phyloP scores from a whole-genome alignment of 2,329 filamentous ascomycete genomes.

The Colletotrichum tofieldiae region DNA sequence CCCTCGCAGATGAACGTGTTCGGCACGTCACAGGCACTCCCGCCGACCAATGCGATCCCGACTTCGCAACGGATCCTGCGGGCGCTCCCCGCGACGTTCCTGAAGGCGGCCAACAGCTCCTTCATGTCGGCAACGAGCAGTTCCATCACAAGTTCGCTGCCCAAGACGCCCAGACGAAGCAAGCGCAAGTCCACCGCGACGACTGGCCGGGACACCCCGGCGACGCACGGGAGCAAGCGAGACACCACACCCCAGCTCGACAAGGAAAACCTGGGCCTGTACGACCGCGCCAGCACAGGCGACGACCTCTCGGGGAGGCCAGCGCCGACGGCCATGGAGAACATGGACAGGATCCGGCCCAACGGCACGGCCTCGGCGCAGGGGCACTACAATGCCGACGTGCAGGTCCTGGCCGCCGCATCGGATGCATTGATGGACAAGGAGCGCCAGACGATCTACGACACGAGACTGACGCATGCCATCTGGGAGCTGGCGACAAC shows the following conservation, averaged over 20 bases:
- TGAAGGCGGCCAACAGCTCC: conserved; percentile 95
- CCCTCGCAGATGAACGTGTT: conserved; percentile 92
- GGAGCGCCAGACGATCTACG: conserved; percentile 83
- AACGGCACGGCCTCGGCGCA: conserved; percentile 37
- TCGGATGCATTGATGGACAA: conserved; percentile 76
- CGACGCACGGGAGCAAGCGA: conserved; percentile 48
- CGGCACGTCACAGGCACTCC: conserved; percentile 79
- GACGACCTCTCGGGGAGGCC: conserved; percentile 43
- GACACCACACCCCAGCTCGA: conserved; percentile 59
- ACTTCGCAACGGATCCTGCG: conserved; percentile 93
- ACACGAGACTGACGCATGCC: conserved; percentile 87
- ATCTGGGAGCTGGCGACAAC: conserved; percentile 96
- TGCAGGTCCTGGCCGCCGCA: conserved; percentile 65
- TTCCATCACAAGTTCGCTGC: conserved; percentile 84
- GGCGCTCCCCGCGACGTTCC: conserved; percentile 88
- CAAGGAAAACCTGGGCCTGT: conserved; percentile 64
- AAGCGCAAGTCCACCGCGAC: conserved; percentile 71
- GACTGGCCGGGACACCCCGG: conserved; percentile 55
- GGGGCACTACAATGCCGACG: conserved; percentile 46
- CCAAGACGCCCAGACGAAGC: conserved; percentile 73
- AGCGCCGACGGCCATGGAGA: conserved; percentile 57
- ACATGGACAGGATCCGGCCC: conserved; percentile 64
- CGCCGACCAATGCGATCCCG: conserved; percentile 88
- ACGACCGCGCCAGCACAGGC: conserved; percentile 46
- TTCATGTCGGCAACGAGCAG: conserved; percentile 95